Conservation (phyloP, 2,329 filamentous ascomycete species). For the Cladosporium sp. region DNA sequence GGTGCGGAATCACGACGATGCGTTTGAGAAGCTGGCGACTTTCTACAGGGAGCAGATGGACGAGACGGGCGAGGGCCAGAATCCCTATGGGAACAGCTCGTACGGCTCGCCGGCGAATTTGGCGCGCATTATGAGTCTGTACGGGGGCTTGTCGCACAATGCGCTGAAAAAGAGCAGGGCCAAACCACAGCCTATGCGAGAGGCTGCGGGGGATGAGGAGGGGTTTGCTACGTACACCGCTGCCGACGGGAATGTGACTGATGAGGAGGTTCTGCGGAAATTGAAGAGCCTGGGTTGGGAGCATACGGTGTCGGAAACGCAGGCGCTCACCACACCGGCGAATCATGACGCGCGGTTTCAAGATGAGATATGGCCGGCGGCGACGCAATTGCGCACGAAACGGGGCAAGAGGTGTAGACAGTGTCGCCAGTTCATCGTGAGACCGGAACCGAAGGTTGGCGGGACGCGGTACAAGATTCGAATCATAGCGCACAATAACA, state of each 20-base stretch:
- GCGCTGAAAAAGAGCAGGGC: constrained; percentile 62
- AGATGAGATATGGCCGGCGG: constrained; percentile 73
- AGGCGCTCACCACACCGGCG: constrained; percentile 48
- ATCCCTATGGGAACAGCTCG: constrained; percentile 48
- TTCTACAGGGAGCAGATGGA: constrained; percentile 84
- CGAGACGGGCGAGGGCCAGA: constrained; percentile 52
- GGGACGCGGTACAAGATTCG: constrained; percentile 91
- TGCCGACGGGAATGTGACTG: constrained; percentile 12
- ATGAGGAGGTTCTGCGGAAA: constrained; percentile 57
- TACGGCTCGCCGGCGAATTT: constrained; percentile 76
- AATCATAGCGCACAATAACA: constrained; percentile 77
- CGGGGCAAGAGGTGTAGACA: constrained; percentile 88
- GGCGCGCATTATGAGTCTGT: constrained; percentile 86
- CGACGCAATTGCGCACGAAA: constrained; percentile 82
- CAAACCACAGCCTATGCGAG: constrained; percentile 72
- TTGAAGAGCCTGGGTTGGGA: constrained; percentile 61
- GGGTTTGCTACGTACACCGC: constrained; percentile 61
- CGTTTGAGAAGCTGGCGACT: constrained; percentile 53
- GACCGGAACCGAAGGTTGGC: constrained; percentile 85
- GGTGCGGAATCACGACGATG: constrained; percentile 55
- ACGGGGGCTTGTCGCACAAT: constrained; percentile 62
- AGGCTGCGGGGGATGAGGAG: constrained; percentile 67
- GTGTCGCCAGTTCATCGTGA: constrained; percentile 92
- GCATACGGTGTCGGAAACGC: constrained; percentile 53
- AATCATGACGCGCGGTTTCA: constrained; percentile 57